Percentiles rank a stretch among this genome's conserved stretches.
Evolutionary conservation across 2,329 filamentous ascomycete species (phyloP).

Genomic region (Sclerotiophoma versabilis): DNA sequence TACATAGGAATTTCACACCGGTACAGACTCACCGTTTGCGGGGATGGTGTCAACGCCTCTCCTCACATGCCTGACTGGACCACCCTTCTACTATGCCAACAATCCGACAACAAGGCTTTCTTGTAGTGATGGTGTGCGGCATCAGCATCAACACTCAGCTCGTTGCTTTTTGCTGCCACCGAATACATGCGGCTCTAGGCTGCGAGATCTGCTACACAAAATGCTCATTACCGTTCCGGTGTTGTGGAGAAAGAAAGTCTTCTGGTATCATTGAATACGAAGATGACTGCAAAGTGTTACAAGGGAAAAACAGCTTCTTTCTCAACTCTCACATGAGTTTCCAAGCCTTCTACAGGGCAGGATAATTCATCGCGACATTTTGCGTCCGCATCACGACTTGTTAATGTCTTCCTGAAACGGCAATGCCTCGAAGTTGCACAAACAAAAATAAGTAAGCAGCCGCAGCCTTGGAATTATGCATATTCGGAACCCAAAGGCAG

Average conservation of each 20-base stretch:
- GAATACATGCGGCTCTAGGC: neutral
- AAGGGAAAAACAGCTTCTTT: no score
- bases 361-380: neutral
- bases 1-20: neutral
- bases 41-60: neutral
- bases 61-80: neutral
- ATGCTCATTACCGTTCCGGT: neutral
- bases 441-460: conserved; percentile 8
- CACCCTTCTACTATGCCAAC: neutral
- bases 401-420: neutral
- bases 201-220: conserved; percentile 1
- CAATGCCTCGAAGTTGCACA: conserved; percentile 9
- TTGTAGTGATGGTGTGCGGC: neutral
- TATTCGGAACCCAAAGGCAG: neutral
- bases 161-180: neutral
- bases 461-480: conserved; percentile 4
- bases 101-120: neutral
- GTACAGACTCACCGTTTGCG: neutral
- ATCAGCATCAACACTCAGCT: neutral
- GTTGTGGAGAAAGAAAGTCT: neutral
- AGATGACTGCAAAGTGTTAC: no score
- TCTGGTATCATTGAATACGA: neutral
- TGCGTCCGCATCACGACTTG: neutral
- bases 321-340: no score
- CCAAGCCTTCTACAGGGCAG: neutral